Conservation (phyloP, 1,139 yeast genomes). For the Blastobotrys raffinosifermentans region DNA sequence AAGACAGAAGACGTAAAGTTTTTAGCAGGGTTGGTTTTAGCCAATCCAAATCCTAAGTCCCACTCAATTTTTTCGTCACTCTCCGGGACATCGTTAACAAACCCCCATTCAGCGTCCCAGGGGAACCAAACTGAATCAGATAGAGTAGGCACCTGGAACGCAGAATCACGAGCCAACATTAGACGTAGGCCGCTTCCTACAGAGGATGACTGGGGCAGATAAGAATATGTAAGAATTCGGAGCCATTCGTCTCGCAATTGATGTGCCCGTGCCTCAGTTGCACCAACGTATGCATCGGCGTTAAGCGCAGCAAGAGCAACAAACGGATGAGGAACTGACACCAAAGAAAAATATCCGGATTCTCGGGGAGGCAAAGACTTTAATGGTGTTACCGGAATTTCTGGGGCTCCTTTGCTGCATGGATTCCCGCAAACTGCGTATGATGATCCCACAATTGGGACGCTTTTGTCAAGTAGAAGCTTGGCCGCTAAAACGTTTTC, state of each 20-base stretch:
- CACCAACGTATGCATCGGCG: conserved; percentile 12
- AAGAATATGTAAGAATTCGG: conserved; percentile 15
- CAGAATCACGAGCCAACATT: conserved; percentile 20
- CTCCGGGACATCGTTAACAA: conserved; percentile 9
- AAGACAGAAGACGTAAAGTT: background rate
- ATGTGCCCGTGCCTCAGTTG: conserved; percentile 14
- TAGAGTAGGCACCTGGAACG: conserved; percentile 11
- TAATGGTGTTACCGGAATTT: conserved; percentile 1
- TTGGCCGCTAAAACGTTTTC: conserved; percentile 2
- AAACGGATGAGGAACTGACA: conserved; percentile 54
- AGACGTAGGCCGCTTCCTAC: conserved; percentile 16
- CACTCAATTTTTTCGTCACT: conserved; percentile 16
- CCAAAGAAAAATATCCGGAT: conserved; percentile 16
- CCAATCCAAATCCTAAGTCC: conserved; percentile 20
- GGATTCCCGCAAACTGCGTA: conserved; percentile 15
- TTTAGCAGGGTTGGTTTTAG: background rate
- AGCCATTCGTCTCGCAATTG: conserved; percentile 14
- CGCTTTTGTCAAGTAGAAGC: background rate
- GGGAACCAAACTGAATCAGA: conserved; percentile 20
- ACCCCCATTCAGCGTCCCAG: conserved; percentile 18
- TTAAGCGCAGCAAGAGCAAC: conserved; percentile 53
- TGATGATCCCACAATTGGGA: background rate
- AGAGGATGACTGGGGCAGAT: conserved; percentile 14
- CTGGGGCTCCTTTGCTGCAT: conserved; percentile 10
- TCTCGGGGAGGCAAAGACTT: conserved; percentile 12